Evolutionary conservation across 2,329 filamentous ascomycete species (phyloP).

Genomic region (Periconia macrospinosa): DNA sequence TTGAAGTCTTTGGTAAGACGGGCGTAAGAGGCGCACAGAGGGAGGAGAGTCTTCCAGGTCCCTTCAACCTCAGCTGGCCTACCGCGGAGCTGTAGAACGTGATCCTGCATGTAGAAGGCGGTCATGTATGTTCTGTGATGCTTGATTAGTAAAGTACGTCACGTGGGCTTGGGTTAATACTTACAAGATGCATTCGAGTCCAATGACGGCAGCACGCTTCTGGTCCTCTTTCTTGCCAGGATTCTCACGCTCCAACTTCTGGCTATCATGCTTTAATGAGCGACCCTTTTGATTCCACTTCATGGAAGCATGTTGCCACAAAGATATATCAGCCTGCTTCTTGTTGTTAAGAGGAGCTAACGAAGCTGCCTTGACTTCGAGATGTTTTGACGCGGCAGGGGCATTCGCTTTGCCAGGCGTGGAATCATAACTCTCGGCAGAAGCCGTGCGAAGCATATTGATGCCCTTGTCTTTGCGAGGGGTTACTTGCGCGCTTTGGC

Average conservation of each 20-base stretch:
- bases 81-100: slow-evolving; percentile 29
- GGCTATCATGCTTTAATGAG: slow-evolving; percentile 50
- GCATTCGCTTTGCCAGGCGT: slow-evolving; percentile 39
- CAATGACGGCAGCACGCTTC: slow-evolving; percentile 45
- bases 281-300: slow-evolving; percentile 47
- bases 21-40: slow-evolving; percentile 36
- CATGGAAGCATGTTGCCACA: slow-evolving; percentile 43
- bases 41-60: slow-evolving; percentile 42
- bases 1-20: slow-evolving; percentile 35
- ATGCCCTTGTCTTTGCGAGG: slow-evolving; percentile 41
- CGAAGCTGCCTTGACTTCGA: slow-evolving; percentile 29
- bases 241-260: slow-evolving; percentile 36
- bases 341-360: slow-evolving; percentile 35
- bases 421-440: slow-evolving; percentile 36
- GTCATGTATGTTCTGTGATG: slow-evolving; percentile 41
- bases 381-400: slow-evolving; percentile 23
- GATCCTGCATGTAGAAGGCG: slow-evolving; percentile 38
- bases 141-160: slow-evolving; percentile 16
- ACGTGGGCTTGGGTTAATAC: slow-evolving; percentile 1
- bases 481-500: slow-evolving; percentile 28
- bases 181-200: slow-evolving; percentile 50
- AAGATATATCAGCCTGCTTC: slow-evolving; percentile 36
- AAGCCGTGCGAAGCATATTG: slow-evolving; percentile 40
- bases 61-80: slow-evolving; percentile 36
- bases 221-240: slow-evolving; percentile 34